Evolutionary conservation across 169 alveolate species (phyloP).

Genomic region (Plasmodium coatneyi): DNA sequence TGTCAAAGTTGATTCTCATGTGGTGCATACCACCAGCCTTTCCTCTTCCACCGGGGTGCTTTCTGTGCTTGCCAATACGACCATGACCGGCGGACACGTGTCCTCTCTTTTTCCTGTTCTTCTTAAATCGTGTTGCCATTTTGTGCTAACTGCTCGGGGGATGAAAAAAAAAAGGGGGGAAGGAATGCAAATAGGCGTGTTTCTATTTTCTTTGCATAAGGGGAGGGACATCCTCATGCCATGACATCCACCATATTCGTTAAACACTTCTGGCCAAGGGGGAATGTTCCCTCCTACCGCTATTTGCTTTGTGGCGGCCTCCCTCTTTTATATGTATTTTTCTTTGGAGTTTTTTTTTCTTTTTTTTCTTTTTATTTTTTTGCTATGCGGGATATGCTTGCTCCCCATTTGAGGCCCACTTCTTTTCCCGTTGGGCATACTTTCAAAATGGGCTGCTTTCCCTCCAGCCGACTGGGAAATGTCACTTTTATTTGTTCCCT

Average conservation of each 20-base stretch:
- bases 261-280: not conserved
- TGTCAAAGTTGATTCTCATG: conserved; percentile 95
- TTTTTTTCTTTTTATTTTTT: not conserved
- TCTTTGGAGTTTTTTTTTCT: not conserved
- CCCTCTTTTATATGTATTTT: not conserved
- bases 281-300: not conserved
- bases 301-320: not conserved
- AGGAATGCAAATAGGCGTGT: not conserved
- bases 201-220: not conserved
- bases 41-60: conserved; percentile 99
- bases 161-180: not conserved
- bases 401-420: not conserved
- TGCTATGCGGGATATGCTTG: not conserved
- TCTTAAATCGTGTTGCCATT: conserved; percentile 94
- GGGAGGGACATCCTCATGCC: not conserved
- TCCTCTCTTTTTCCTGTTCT: conserved; percentile 98
- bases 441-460: not conserved
- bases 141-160: conserved; percentile 4
- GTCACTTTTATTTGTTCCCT: not conserved
- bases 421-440: not conserved
- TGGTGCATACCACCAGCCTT: conserved; percentile 98
- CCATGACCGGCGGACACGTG: conserved; percentile 99
- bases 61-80: conserved; percentile 99
- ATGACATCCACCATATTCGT: not conserved
- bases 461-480: not conserved